A percentile compares a stretch with the other conserved stretches of the same genome.
Evolutionary conservation across 371 early-diverging fungal genomes (phyloP).

Genomic region (Mortierella sp.): DNA sequence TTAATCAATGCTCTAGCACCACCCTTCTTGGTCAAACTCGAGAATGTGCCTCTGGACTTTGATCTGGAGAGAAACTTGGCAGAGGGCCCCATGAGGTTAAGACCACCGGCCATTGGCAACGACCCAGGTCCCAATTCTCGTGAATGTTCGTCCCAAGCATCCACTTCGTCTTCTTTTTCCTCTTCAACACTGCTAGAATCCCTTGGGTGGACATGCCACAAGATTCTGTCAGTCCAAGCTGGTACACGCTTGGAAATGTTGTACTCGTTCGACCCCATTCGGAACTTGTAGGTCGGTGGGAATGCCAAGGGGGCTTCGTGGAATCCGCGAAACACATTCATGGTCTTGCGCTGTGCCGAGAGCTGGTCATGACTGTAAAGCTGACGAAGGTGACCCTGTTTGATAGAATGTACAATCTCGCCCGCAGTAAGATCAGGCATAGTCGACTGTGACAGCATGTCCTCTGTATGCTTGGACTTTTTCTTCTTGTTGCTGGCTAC

Average conservation of each 20-base stretch:
- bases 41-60: slow-evolving; percentile 39
- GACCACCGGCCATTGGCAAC: slow-evolving; percentile 13
- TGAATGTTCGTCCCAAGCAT: slow-evolving; percentile 49
- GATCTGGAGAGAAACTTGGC: background rate
- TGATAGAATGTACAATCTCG: slow-evolving; percentile 43
- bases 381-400: slow-evolving; percentile 33
- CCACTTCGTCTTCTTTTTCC: slow-evolving; percentile 39
- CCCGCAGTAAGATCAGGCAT: slow-evolving; percentile 38
- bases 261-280: slow-evolving; percentile 60
- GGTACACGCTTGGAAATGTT: slow-evolving; percentile 67
- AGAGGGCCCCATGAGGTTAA: slow-evolving; percentile 13
- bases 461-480: slow-evolving; percentile 42
- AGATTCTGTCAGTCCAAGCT: slow-evolving; percentile 79
- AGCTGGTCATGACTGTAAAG: slow-evolving; percentile 70
- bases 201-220: slow-evolving; percentile 60
- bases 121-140: slow-evolving; percentile 31
- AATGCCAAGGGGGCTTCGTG: slow-evolving; percentile 69
- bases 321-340: slow-evolving; percentile 65
- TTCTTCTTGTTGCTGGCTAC: slow-evolving; percentile 33
- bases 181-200: slow-evolving; percentile 23
- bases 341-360: slow-evolving; percentile 57
- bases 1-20: slow-evolving; percentile 26
- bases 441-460: slow-evolving; percentile 35
- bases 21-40: slow-evolving; percentile 43
- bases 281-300: slow-evolving; percentile 78